Conservation (phyloP, 108 stramenopile genomes). For the Aurantiochytrium sp. region DNA sequence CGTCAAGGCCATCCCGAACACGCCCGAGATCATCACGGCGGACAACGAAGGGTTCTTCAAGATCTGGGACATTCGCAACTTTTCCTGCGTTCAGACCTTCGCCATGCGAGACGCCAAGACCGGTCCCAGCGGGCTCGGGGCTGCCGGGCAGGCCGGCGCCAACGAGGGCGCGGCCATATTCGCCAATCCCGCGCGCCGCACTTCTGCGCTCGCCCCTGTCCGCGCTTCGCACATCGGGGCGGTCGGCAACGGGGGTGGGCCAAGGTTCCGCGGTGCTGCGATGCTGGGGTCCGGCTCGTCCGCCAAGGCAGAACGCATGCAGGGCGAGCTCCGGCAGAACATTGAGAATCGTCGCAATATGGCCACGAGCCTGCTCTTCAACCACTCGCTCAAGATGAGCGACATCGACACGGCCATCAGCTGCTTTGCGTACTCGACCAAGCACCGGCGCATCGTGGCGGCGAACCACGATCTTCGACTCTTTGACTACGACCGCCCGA, state of each 20-base stretch:
- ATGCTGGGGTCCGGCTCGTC: too few species aligned
- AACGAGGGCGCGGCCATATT: conserved; percentile 38
- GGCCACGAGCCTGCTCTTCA: neutral
- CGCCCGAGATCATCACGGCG: conserved; percentile 58
- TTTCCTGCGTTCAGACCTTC: conserved; percentile 59
- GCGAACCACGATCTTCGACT: conserved; percentile 49
- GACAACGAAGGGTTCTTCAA: conserved; percentile 49
- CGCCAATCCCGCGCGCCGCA: conserved; percentile 36
- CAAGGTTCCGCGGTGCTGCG: neutral
- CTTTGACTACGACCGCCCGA: conserved; percentile 55
- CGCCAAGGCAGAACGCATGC: neutral
- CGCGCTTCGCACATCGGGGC: conserved; percentile 36
- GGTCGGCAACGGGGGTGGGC: neutral
- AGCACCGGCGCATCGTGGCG: conserved; percentile 45
- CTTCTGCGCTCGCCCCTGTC: neutral
- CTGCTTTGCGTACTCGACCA: conserved; percentile 1
- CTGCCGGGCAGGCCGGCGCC: conserved; percentile 37
- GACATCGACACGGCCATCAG: neutral
- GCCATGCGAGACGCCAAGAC: conserved; percentile 19
- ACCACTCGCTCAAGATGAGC: neutral
- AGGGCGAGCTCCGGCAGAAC: conserved; percentile 30
- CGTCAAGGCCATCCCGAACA: conserved; percentile 50
- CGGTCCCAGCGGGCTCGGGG: too few species aligned
- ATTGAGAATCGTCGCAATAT: conserved; percentile 14
- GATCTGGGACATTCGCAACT: conserved; percentile 59